Evolutionary conservation across 2,329 filamentous ascomycete species (phyloP), one percentile per base, ranked within the genome.

Genomic region (Trichophaea hybrida): DNA sequence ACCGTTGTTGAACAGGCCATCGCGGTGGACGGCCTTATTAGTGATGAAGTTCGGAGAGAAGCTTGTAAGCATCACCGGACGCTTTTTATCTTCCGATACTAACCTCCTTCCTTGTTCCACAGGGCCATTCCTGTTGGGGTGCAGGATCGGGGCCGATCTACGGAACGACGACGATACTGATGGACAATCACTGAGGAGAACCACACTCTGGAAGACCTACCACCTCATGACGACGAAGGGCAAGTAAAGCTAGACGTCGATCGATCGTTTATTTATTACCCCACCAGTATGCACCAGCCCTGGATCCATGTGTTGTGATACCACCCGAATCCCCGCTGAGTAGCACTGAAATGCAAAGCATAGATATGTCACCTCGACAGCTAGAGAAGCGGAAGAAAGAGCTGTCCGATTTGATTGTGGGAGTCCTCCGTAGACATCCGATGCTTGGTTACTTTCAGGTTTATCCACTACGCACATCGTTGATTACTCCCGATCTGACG

Each of bases 261-360:
- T 73, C 81, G 93, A 59, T 90, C 93, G n/a, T 98, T 98, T 73
- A 85, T 97, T 62, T 94, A 96, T 74, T 98, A 98, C 71, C 93
- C 93, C 10, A 79, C 80, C 64, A 80, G 89, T 93, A 77, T 68
- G 78, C 66, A 59, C 60, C 37, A 55, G 53, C 54, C 58, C 57
- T 60, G 60, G 55, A 50, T 55, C 4, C 10, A 53, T 50, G 33
- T 52, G 13, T 48, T 49, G 48, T 48, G 44, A 38, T 61, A 35
- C 51, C 38, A 59, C 61, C 59, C 61, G 55, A 60, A 35, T 62
- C 59, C 48, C 52, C 49, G 58, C 64, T 64, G 63, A 66, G 60
- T 52, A 55, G 60, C 55, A 62, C 63, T 65, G 63, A 65, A 64
- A 59, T 54, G 53, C 61, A 55, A 66, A 66, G 60, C 57, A 58